Conservation (phyloP, 2,329 filamentous ascomycete genomes). For the Emmonsia crescens region DNA sequence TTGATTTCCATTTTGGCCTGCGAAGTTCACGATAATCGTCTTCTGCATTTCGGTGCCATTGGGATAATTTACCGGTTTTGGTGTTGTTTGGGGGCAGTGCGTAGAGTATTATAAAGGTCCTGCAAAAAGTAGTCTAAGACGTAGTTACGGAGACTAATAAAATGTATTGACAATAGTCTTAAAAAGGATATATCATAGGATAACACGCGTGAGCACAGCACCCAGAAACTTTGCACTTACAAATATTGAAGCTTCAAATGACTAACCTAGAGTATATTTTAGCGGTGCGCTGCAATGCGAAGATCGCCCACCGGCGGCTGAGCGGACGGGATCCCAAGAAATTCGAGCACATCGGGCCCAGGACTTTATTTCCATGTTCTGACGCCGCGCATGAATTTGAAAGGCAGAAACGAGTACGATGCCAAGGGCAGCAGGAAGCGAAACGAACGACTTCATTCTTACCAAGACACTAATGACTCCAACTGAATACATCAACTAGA, state of each 20-base stretch:
- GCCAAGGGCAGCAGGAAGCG: constrained; percentile 2
- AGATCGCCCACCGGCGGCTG: constrained; percentile 8
- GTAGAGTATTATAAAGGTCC: neutral
- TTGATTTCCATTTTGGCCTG: constrained; percentile 4
- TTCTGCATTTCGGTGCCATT: constrained; percentile 5
- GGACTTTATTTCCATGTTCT: constrained; percentile 6
- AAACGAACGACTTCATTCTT: constrained; percentile 10
- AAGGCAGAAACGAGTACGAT: neutral
- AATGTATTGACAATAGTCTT: neutral
- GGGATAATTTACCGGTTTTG: constrained; percentile 4
- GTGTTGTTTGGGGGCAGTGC: neutral
- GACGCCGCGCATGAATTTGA: neutral
- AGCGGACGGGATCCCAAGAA: constrained; percentile 13
- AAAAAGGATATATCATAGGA: too few species aligned
- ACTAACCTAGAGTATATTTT: neutral
- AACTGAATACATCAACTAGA: neutral
- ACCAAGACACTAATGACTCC: neutral
- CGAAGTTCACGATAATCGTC: constrained; percentile 6
- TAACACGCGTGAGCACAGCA: too few species aligned
- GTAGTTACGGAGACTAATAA: neutral
- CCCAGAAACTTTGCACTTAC: neutral
- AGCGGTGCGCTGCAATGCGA: constrained; percentile 10
- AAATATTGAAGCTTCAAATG: constrained; percentile 3
- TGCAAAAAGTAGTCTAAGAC: neutral
- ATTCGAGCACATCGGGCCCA: constrained; percentile 11